Evolutionary conservation across 108 stramenopile species (phyloP), one percentile per base, ranked within the genome.

Genomic region (Stephanodiscus triporus): DNA sequence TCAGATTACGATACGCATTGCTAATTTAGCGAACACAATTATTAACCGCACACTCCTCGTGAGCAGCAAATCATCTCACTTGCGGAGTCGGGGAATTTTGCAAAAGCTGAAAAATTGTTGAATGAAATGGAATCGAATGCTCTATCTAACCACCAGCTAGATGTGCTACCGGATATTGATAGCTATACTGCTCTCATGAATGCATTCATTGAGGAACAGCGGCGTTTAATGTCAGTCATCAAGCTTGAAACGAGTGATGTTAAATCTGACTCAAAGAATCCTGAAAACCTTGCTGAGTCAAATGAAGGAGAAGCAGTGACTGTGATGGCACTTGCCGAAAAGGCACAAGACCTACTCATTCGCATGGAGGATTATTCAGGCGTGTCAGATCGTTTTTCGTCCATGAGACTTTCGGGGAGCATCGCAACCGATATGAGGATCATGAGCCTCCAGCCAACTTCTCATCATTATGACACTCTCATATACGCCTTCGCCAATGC

Each of bases 281-380:
- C 36, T 54, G 45, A 34, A 23, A 57, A 60, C 60, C 23, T 43
- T 60, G 34, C 59, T 34, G 59, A 49, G 56, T 47, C 45, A 24
- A 73, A 32, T 59, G 53, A 24, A 54, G 26, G 26, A 27, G 72
- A 19, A 45, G 13, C 48, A 59, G 61, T 38, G 11, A 77, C 57
- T 32, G 26, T 67, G 9, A 66, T 77, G 49, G 17, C 63, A 30
- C 50, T 75, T 20, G 73, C 80, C 37, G 73, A 70, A 66, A 81
- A 66, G 64, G 73, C 73, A 49, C 68, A 81, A 38, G 55, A 75
- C 36, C 37, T 75, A n/a, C 55, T 81, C 38, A 68, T 81, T 66
- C 73, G 68, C 54, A 75, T 81, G 80, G 80, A 81, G 59, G 73
- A 81, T 59, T 24, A 75, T 53, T 81, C 80, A 22, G 80, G 80